Conservation (phyloP, 768 basidiomycete species). For the Rubroboletus pulcherrimus region DNA sequence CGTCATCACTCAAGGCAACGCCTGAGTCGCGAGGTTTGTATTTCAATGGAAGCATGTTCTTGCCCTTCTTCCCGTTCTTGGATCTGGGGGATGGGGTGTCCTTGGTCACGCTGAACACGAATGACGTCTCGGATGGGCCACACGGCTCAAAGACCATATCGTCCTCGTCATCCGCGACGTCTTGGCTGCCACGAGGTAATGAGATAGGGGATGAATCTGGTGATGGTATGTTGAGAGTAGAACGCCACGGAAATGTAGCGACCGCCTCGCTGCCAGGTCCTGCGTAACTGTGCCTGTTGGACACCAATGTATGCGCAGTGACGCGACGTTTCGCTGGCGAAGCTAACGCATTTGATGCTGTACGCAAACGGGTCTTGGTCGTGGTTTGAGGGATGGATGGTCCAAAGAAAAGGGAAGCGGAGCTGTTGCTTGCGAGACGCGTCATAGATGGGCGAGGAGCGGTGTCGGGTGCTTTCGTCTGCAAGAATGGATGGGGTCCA, state of each 20-base stretch:
- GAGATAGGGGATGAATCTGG: conserved; percentile 49
- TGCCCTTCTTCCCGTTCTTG: conserved; percentile 17
- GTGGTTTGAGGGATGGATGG: conserved; percentile 33
- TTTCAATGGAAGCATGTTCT: conserved; percentile 53
- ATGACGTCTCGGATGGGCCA: conserved; percentile 47
- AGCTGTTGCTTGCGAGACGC: conserved; percentile 50
- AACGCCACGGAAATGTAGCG: conserved; percentile 35
- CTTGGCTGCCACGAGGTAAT: conserved; percentile 28
- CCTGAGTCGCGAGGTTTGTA: conserved; percentile 71
- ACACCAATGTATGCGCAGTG: conserved; percentile 28
- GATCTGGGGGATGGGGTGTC: conserved; percentile 55
- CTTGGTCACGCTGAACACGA: conserved; percentile 52
- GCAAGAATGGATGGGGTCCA: conserved; percentile 30
- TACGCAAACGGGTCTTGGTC: conserved; percentile 22
- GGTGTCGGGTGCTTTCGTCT: conserved; percentile 21
- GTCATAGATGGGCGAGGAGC: conserved; percentile 39
- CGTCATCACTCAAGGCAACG: conserved; percentile 60
- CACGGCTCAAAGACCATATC: conserved; percentile 52
- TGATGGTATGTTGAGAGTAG: conserved; percentile 38
- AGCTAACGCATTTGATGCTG: conserved; percentile 17
- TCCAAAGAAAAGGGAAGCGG: conserved; percentile 68
- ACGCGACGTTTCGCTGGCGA: conserved; percentile 4
- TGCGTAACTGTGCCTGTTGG: conserved; percentile 65
- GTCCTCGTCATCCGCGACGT: conserved; percentile 42
- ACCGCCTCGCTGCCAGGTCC: conserved; percentile 40